Conservation (phyloP, 345 rosid species). For the Sisymbrium irio region DNA sequence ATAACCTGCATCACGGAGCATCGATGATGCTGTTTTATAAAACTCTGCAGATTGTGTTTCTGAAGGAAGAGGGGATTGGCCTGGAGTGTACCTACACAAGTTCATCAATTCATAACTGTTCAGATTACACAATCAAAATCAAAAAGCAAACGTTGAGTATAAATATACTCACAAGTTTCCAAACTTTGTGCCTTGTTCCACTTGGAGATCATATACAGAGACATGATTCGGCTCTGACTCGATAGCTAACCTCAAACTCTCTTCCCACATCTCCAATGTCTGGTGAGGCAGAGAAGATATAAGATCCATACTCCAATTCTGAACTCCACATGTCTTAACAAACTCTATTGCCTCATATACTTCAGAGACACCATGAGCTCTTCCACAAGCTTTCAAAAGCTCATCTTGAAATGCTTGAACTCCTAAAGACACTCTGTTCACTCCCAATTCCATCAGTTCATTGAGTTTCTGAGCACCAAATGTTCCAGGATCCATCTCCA, state of each 20-base stretch:
- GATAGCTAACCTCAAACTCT: slow-evolving; percentile 60
- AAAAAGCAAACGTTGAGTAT: background rate
- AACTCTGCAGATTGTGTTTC: slow-evolving; percentile 77
- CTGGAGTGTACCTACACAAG: slow-evolving; percentile 76
- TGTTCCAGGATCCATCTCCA: slow-evolving; percentile 98
- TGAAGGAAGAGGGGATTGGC: slow-evolving; percentile 86
- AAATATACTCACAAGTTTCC: slow-evolving; percentile 56
- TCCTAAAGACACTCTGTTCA: slow-evolving; percentile 92
- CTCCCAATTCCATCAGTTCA: slow-evolving; percentile 65
- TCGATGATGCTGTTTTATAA: slow-evolving; percentile 63
- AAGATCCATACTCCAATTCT: slow-evolving; percentile 93
- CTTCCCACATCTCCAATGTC: slow-evolving; percentile 79
- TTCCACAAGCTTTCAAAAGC: slow-evolving; percentile 79
- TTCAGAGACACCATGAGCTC: slow-evolving; percentile 80
- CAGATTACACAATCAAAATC: slow-evolving; percentile 6
- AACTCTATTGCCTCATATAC: slow-evolving; percentile 77
- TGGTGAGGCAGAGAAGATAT: slow-evolving; percentile 93
- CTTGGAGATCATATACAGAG: slow-evolving; percentile 96
- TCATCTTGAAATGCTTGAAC: slow-evolving; percentile 94
- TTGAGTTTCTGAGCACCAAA: slow-evolving; percentile 57
- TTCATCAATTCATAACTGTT: background rate
- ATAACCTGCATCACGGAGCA: slow-evolving; percentile 66
- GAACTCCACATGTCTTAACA: slow-evolving; percentile 57
- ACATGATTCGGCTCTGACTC: slow-evolving; percentile 67
- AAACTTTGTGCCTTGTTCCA: slow-evolving; percentile 91